Base-by-base conservation (phyloP, 2,329 filamentous ascomycete species). In the Cladosporium sp. region DNA sequence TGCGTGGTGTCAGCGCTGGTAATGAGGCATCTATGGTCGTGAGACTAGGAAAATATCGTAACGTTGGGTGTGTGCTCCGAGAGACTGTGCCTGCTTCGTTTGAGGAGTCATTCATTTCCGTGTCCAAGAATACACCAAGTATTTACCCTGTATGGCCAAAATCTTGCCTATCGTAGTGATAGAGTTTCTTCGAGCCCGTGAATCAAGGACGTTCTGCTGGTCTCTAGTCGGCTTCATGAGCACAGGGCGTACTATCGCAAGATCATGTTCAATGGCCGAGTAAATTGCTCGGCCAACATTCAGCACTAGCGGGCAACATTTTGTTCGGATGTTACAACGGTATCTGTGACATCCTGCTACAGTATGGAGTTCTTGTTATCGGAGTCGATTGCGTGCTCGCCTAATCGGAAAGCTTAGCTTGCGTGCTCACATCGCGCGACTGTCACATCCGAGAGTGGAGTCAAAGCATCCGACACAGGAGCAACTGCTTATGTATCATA, bases 381-480 rank as follows among this genome's bases (percentile, higher is more conserved):
- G 25, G 18, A 10, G 30, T 13, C 51, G 26, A 61, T 61, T 36
- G 43, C 58, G 58, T 61, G 58, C 58, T 61, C 58, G 58, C 30
- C 28, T 61, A 36, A 23, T 26, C 21, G 49, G 58, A 46, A 61
- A 39, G 46, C 58, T 51, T 18, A 23, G 46, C 58, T 61, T 61
- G 58, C 58, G 58, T 61, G 58, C 58, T 61, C 46, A 36, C 36
- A 21, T 23, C 14, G 57, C 57, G 25, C 18, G 21, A 18, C 10
- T 49, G 28, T 53, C 46, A 61, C 26, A 14, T 26, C 28, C 26
- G 32, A 49, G 13, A 25, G 58, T 61, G 58, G 58, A 61, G 43
- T 34, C 26, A 11, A 61, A 43, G 34, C 39, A 21, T 49, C 58
- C 39, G 39, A 60, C 18, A 48, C 14, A 60, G 58, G 58, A 60